Conservation (phyloP, 176 grass and related monocot species). For the Avena insularis region DNA sequence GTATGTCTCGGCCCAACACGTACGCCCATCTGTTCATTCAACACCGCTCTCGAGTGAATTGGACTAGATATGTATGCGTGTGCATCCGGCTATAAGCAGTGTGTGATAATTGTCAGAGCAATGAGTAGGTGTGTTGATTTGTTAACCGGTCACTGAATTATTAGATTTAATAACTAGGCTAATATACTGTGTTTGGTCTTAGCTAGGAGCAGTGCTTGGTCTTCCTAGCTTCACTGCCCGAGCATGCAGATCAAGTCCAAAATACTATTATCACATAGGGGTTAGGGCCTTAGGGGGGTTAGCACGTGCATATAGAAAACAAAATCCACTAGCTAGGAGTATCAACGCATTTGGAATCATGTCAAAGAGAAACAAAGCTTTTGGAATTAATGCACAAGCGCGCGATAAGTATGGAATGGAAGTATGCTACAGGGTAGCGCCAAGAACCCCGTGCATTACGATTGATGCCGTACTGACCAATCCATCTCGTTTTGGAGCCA, state of each 20-base stretch:
- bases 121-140: neutral
- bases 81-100: neutral
- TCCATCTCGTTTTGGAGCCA: slow-evolving; percentile 40
- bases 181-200: neutral
- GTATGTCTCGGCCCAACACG: neutral
- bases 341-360: too few species aligned
- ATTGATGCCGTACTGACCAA: slow-evolving; percentile 62
- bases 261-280: neutral
- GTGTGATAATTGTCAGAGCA: neutral
- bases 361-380: neutral
- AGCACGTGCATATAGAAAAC: slow-evolving; percentile 6
- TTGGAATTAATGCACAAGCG: slow-evolving; percentile 7
- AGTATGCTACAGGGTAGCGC: neutral
- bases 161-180: neutral
- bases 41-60: neutral
- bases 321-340: slow-evolving; percentile 1
- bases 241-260: neutral
- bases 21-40: neutral
- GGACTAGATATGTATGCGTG: neutral
- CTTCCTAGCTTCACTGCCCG: neutral
- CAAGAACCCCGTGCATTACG: slow-evolving; percentile 43
- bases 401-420: slow-evolving; percentile 4
- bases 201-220: neutral
- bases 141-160: neutral
- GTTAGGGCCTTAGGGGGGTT: neutral